These are phyloP conservation scores for Schrenkiella parvula DNA, from an alignment of 345 rosid species.

Conservation along the genomic window DNA sequence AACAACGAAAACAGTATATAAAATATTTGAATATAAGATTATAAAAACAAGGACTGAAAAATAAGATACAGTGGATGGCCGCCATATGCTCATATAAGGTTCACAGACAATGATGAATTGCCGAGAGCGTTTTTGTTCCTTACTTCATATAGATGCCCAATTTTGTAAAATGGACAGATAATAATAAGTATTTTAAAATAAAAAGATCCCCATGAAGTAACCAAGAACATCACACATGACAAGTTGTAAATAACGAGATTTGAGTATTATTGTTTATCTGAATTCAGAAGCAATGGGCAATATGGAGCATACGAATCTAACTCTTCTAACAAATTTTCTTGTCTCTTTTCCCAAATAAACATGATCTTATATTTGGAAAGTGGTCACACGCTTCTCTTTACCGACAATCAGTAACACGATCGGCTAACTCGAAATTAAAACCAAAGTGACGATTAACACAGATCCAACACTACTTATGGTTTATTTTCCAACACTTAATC, in stretches of 20 bases:
- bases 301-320: constrained; percentile 26
- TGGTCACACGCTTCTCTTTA: constrained; percentile 24
- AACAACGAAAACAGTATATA: background rate
- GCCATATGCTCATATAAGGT: constrained; percentile 32
- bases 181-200: background rate
- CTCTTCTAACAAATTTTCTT: constrained; percentile 7
- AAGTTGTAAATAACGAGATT: constrained; percentile 23
- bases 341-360: constrained; percentile 27
- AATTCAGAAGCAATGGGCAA: constrained; percentile 28
- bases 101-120: constrained; percentile 31
- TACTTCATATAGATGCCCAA: constrained; percentile 19
- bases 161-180: constrained; percentile 13
- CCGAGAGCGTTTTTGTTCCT: constrained; percentile 19
- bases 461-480: background rate
- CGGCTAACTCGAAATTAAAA: background rate
- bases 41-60: background rate
- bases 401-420: constrained; percentile 5
- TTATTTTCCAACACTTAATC: background rate
- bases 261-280: constrained; percentile 3
- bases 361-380: constrained; percentile 19
- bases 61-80: constrained; percentile 15
- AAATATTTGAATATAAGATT: background rate
- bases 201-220: constrained; percentile 15
- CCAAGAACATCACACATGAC: constrained; percentile 31
- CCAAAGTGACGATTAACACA: background rate